Conservation (phyloP, 768 basidiomycete genomes). For the Kwoniella pini region DNA sequence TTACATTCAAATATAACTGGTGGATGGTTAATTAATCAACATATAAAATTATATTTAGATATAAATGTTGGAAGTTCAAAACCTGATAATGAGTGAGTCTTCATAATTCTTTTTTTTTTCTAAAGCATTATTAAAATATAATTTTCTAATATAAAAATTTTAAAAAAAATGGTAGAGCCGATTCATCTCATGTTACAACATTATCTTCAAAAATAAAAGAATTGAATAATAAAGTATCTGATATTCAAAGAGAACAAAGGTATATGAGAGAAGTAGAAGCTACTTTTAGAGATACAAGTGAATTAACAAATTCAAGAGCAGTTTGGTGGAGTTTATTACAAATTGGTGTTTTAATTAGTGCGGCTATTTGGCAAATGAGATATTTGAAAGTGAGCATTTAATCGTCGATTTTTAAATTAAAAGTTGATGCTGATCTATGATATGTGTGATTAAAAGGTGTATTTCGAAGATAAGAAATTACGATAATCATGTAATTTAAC, state of each 20-base stretch:
- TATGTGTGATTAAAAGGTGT: constrained; percentile 16
- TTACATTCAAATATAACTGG: constrained; percentile 84
- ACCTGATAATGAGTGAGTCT: constrained; percentile 67
- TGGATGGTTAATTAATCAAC: constrained; percentile 73
- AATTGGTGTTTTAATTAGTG: constrained; percentile 76
- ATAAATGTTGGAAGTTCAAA: constrained; percentile 82
- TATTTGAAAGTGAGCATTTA: constrained; percentile 72
- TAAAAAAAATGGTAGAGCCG: constrained; percentile 29
- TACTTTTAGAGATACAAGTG: constrained; percentile 83
- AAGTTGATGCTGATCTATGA: not conserved
- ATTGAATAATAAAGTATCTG: constrained; percentile 88
- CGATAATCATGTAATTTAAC: constrained; percentile 16
- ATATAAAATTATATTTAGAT: constrained; percentile 93
- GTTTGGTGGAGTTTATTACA: constrained; percentile 93
- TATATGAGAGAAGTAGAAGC: constrained; percentile 96
- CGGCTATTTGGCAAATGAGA: constrained; percentile 89
- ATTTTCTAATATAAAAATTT: not conserved
- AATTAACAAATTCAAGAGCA: constrained; percentile 83
- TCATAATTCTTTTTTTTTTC: not conserved
- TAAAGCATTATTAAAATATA: not conserved
- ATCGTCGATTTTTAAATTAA: not conserved
- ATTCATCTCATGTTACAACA: constrained; percentile 51
- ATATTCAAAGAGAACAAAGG: constrained; percentile 91
- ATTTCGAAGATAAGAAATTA: constrained; percentile 50
- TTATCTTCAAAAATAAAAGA: constrained; percentile 69